These are phyloP conservation scores for Penicillium brasilianum DNA, from an alignment of 2,329 filamentous ascomycete species.

Conservation along the genomic window DNA sequence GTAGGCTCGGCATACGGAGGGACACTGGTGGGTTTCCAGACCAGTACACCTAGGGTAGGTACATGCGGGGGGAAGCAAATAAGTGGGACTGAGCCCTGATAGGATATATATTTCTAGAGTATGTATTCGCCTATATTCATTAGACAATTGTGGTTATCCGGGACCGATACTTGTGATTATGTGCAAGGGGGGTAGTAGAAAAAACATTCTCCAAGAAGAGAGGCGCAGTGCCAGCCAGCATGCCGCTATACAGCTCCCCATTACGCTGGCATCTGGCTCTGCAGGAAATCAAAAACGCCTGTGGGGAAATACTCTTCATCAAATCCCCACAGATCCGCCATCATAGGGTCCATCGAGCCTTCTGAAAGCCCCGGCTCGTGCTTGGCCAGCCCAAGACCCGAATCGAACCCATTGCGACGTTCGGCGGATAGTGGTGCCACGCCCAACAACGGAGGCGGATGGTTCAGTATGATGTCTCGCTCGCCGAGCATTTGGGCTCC, in stretches of 20 bases:
- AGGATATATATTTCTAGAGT: neutral
- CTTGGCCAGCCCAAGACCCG: slow-evolving; percentile 24
- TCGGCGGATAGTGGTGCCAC: slow-evolving; percentile 47
- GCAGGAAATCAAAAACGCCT: slow-evolving; percentile 49
- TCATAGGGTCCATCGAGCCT: slow-evolving; percentile 47
- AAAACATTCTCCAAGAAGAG: neutral
- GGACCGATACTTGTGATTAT: slow-evolving; percentile 19
- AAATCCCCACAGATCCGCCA: slow-evolving; percentile 49
- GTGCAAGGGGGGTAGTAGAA: slow-evolving; percentile 19
- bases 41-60: slow-evolving; percentile 2
- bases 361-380: slow-evolving; percentile 42
- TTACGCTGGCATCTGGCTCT: slow-evolving; percentile 49
- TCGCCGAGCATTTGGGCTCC: slow-evolving; percentile 44
- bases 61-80: neutral
- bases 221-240: neutral
- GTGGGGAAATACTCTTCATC: slow-evolving; percentile 50
- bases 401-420: slow-evolving; percentile 39
- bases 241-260: neutral
- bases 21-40: neutral
- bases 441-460: slow-evolving; percentile 43
- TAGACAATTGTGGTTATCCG: slow-evolving; percentile 13
- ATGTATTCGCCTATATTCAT: neutral
- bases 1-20: neutral
- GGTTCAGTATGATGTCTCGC: slow-evolving; percentile 43
- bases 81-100: neutral